A percentile compares a stretch with the other conserved stretches of the same genome.
Evolutionary conservation across 202 grass and related monocot species (phyloP).

Genomic region (Elaeis oleifera): DNA sequence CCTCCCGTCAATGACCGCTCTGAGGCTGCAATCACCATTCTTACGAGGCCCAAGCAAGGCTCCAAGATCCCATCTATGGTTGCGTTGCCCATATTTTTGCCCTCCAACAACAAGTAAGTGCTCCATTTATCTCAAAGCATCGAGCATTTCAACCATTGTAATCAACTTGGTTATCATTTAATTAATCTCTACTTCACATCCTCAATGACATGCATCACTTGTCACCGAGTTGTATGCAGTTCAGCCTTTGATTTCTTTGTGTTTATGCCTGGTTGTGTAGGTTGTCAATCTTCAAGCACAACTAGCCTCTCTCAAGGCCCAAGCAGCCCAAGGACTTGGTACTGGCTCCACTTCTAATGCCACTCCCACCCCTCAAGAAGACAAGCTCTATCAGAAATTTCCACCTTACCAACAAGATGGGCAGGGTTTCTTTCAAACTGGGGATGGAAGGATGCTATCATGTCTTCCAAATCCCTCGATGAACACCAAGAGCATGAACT

Average conservation of each 20-base stretch:
- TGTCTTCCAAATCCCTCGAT: background rate
- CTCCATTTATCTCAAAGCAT: too few relatives aligned
- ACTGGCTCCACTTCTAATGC: background rate
- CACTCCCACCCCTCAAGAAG: background rate
- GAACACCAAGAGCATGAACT: background rate
- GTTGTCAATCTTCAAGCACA: constrained; percentile 13
- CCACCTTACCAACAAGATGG: background rate
- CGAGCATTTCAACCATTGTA: too few relatives aligned
- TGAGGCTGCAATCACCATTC: constrained; percentile 2
- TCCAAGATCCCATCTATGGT: constrained; percentile 9
- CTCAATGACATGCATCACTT: too few relatives aligned
- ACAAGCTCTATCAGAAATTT: background rate
- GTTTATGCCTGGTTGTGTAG: background rate
- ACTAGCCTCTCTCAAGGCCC: constrained; percentile 3
- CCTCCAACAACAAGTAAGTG: background rate
- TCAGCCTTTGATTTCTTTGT: background rate
- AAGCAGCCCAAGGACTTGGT: constrained; percentile 30
- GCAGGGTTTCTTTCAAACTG: background rate
- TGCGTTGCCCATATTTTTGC: constrained; percentile 8
- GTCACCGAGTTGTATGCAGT: too few relatives aligned
- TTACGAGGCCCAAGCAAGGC: constrained; percentile 11
- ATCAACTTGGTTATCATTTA: too few relatives aligned
- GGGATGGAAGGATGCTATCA: background rate
- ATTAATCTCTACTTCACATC: too few relatives aligned
- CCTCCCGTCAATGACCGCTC: constrained; percentile 1